Base-by-base conservation (phyloP, 306 rosid species). In the Casuarina equisetifolia region DNA sequence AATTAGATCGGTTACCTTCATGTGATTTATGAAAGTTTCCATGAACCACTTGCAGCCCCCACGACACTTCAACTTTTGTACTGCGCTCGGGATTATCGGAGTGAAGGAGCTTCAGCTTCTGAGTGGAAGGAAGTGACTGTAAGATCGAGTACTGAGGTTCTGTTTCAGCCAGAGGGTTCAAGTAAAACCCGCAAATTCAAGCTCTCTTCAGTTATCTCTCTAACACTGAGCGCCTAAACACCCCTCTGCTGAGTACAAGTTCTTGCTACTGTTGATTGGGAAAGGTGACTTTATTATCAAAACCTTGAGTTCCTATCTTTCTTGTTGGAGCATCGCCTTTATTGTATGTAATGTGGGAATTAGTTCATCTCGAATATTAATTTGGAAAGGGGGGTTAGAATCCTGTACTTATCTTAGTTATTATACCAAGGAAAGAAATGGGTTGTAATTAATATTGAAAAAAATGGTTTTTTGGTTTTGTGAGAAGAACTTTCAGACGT, bases 11-110 rank as follows among this genome's bases (percentile, higher is more conserved):
- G n/a, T 62, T 36, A 16, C 49, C 45, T 36, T 51, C 64, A 72
- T 54, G 32, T 19, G 59, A 54, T 88, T 40, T 79, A 67, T 76
- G 75, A 3, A 9, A 53, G 71, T 70, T 79, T 80, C 79, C 68
- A 59, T 63, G 35, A 70, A 13, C 73, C 73, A 59, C 58, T 83
- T 84, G 84, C 92, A 95, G 99, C 92, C 48, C 96, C 88, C 80
- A 80, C 97, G 12, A 91, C 81, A 82, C 97, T 91, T 69, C 97
- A 92, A 84, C 97, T 92, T 80, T 52, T 95, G 67, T 91, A 81
- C 76, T 55, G 85, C 8, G 81, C 82, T 45, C 93, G 99, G 9
- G 93, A 92, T 75, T 92, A 89, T 76, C 88, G 96, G 84, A 84
- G 85, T 49, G 91, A 92, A 75, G 97, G 89, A 70, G 85, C 86